phyloP scores from a whole-genome alignment of 176 grass and related monocot genomes.

The Elymus sibiricus region DNA sequence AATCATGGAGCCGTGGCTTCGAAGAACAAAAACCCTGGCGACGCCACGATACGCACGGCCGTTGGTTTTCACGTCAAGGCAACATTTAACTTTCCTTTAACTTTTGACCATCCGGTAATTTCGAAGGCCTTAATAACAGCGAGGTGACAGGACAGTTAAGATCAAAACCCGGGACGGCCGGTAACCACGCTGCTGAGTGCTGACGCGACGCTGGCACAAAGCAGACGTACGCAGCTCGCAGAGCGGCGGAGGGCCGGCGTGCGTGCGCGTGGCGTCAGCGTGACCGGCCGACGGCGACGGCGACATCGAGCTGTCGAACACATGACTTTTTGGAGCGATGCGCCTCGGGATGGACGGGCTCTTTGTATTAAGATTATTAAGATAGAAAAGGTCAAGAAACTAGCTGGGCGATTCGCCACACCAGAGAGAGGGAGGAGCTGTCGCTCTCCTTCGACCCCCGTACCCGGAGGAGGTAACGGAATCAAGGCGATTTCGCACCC shows the following conservation, averaged over 20 bases:
- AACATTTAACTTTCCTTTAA: too few species aligned
- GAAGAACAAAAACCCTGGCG: conserved; percentile 7
- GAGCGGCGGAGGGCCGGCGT: not conserved
- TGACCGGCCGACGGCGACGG: conserved; percentile 7
- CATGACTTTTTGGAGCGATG: not conserved
- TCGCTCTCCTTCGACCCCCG: conserved; percentile 15
- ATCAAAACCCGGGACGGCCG: not conserved
- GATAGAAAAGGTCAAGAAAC: not conserved
- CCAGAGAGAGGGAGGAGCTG: not conserved
- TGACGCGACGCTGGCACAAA: conserved; percentile 55
- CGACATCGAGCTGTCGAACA: not conserved
- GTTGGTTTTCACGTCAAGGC: not conserved
- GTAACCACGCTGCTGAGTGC: not conserved
- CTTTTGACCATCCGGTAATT: not conserved
- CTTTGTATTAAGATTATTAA: not conserved
- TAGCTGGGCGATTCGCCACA: not conserved
- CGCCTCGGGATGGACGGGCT: not conserved
- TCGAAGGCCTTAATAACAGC: not conserved
- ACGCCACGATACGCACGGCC: not conserved
- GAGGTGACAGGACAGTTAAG: not conserved
- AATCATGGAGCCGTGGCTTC: conserved; percentile 29
- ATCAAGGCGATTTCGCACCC: not conserved
- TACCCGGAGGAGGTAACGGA: conserved; percentile 22
- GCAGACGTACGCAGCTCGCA: conserved; percentile 18
- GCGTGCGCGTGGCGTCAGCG: conserved; percentile 50